These are phyloP conservation scores for Pichia rugopelliculosa DNA, from an alignment of 805 yeast species.

Conservation along the genomic window DNA sequence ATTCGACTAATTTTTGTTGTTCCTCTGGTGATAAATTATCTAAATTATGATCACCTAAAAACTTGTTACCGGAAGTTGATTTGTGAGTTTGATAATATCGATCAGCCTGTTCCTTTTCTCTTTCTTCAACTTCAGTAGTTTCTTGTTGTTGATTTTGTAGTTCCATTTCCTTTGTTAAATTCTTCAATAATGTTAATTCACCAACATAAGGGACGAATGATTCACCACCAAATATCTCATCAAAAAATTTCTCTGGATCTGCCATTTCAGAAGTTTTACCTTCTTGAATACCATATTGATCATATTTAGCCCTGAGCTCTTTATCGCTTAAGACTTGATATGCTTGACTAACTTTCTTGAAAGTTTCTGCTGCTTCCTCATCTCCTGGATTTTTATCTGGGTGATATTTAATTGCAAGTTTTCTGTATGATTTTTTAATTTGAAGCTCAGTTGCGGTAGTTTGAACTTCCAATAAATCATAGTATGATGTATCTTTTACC, in stretches of 20 bases:
- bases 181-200: constrained; percentile 61
- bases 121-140: constrained; percentile 32
- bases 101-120: constrained; percentile 41
- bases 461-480: constrained; percentile 66
- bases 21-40: constrained; percentile 23
- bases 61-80: not conserved
- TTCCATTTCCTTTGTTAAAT: constrained; percentile 50
- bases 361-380: constrained; percentile 78
- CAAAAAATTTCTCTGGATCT: constrained; percentile 83
- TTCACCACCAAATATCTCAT: constrained; percentile 78
- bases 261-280: constrained; percentile 59
- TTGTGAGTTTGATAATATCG: constrained; percentile 4
- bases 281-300: constrained; percentile 56
- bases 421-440: constrained; percentile 89
- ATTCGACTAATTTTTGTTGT: constrained; percentile 23
- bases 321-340: constrained; percentile 76
- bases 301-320: constrained; percentile 63
- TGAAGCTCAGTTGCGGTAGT: constrained; percentile 70
- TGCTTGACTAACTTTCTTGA: constrained; percentile 69
- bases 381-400: constrained; percentile 97
- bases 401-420: constrained; percentile 80
- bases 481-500: constrained; percentile 84
- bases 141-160: constrained; percentile 29
- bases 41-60: constrained; percentile 22
- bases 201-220: constrained; percentile 75